Evolutionary conservation across 2,329 filamentous ascomycete species (phyloP), one percentile per base, ranked within the genome.

Genomic region (Talaromyces albobiverticillius): DNA sequence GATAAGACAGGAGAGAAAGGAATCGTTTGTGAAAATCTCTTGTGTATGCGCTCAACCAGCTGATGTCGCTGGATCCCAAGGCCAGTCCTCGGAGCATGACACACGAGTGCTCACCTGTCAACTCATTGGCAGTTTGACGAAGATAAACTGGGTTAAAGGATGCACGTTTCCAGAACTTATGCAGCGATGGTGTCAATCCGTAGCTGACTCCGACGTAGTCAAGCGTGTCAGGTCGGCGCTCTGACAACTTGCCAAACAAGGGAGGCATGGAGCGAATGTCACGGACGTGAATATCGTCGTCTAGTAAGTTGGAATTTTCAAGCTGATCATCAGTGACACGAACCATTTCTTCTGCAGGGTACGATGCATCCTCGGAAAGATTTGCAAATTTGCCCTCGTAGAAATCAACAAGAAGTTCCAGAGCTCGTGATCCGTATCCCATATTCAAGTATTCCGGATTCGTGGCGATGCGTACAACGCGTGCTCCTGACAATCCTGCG

Each of bases 191-290:
- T 0, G 94, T 99, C 54, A 99, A 79, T 51, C 94, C 95, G 69
- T 95, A 99, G 65, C 90, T 95, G 47, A 99, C 95, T 67, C 95
- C 94, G 14, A 99, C 73, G 66, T 97, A 99, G 73, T 99, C 94
- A 6, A 99, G 83, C 5, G 77, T 76, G 42, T 89, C 86, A 0
- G 94, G 87, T 54, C 85, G 86, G 60, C 89, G 85, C 73, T 99
- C 91, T 0, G 87, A 84, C 26, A 99, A 79, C 63, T 92, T 93
- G 10, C 91, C 83, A 66, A 99, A 97, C 2, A 99, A 80, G 0
- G 95, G 91, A 25, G 95, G 93, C 87, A 99, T 95, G 62, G 89
- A 86, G 60, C 83, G 86, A 62, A 94, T 93, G 65, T 97, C 93
- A 36, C 93, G 84, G 57, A 97, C 86, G 62, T 89, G 90, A 69